Conservation (phyloP, 164 flowering plant species). For the Echeveria elegans region DNA sequence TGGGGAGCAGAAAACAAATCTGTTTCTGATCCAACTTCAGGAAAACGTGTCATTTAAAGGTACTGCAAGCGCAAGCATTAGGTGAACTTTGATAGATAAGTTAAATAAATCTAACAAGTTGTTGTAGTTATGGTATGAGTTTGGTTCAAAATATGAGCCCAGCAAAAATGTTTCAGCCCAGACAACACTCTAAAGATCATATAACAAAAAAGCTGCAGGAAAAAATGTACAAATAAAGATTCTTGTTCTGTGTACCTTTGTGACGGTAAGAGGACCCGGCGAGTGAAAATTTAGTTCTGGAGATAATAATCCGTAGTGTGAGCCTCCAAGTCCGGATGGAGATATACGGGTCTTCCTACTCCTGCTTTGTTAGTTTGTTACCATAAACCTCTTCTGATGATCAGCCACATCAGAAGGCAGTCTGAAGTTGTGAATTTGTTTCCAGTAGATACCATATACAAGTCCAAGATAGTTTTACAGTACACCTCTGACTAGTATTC, state of each 20-base stretch:
- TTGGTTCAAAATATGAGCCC: neutral
- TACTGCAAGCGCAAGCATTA: neutral
- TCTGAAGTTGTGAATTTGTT: neutral
- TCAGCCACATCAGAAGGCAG: neutral
- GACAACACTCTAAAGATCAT: neutral
- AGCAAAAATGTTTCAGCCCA: neutral
- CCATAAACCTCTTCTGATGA: neutral
- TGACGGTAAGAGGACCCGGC: neutral
- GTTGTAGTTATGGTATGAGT: neutral
- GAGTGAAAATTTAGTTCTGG: neutral
- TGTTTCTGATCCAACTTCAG: neutral
- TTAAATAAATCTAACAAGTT: neutral
- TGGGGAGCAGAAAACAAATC: neutral
- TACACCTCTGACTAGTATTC: neutral
- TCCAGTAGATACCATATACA: neutral
- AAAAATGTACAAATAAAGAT: neutral
- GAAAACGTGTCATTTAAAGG: neutral
- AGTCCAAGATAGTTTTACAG: neutral
- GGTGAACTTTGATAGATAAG: neutral
- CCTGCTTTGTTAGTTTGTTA: neutral
- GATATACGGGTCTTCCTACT: neutral
- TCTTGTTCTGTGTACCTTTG: neutral
- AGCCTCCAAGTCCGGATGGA: neutral
- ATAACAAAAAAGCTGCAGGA: neutral
- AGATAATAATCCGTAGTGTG: neutral